Conservation (phyloP, 2,329 filamentous ascomycete species). For the Sphaerulina populicola region DNA sequence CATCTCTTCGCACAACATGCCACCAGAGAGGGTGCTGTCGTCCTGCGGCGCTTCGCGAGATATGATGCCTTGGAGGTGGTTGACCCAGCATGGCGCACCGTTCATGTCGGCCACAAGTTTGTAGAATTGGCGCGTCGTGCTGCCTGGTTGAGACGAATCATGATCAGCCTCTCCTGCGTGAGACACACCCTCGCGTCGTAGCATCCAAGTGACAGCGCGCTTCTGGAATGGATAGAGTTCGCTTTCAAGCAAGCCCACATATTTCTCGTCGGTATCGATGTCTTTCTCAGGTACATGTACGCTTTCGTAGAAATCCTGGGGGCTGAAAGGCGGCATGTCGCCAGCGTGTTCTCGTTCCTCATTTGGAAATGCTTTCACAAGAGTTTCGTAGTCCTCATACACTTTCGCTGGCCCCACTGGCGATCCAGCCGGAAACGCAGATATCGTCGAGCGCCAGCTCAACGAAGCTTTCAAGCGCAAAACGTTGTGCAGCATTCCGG, state of each 20-base stretch:
- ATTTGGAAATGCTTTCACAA: slow-evolving; percentile 24
- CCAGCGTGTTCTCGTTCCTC: slow-evolving; percentile 16
- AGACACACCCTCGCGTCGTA: slow-evolving; percentile 53
- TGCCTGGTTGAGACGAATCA: not conserved
- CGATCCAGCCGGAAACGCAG: slow-evolving; percentile 26
- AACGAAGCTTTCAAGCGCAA: slow-evolving; percentile 25
- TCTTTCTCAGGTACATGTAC: slow-evolving; percentile 53
- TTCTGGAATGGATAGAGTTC: slow-evolving; percentile 64
- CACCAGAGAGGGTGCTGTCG: slow-evolving; percentile 45
- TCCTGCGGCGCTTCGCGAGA: slow-evolving; percentile 31
- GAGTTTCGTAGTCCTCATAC: slow-evolving; percentile 26
- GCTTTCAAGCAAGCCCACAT: slow-evolving; percentile 24
- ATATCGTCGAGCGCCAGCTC: slow-evolving; percentile 27
- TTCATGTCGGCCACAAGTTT: slow-evolving; percentile 38
- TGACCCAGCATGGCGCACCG: slow-evolving; percentile 48
- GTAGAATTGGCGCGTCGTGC: slow-evolving; percentile 12
- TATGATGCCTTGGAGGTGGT: slow-evolving; percentile 54
- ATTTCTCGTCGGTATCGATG: slow-evolving; percentile 3
- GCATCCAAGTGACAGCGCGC: slow-evolving; percentile 60
- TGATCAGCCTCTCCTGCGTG: not conserved
- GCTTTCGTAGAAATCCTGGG: slow-evolving; percentile 60
- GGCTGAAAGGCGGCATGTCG: slow-evolving; percentile 35
- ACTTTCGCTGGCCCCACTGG: slow-evolving; percentile 20
- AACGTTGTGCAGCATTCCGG: slow-evolving; percentile 21
- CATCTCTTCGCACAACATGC: slow-evolving; percentile 74